These are phyloP conservation scores for Odontarrhena argentea DNA, from an alignment of 345 rosid species.

Conservation along the genomic window DNA sequence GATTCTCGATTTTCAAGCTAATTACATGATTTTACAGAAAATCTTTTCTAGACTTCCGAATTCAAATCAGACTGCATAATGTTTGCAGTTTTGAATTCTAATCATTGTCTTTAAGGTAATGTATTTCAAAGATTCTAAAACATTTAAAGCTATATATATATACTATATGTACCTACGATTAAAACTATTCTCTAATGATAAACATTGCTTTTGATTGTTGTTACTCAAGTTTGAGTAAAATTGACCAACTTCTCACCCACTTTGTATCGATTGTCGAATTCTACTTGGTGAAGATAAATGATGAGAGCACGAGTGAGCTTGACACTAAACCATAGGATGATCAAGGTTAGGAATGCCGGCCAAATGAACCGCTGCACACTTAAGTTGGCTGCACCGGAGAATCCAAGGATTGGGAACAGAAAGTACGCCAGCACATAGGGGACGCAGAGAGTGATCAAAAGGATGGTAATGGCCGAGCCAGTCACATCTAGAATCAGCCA, in stretches of 20 bases:
- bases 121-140: conserved; percentile 7
- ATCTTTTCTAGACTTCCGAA: no score
- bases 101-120: not conserved
- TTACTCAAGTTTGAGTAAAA: conserved; percentile 8
- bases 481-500: conserved; percentile 30
- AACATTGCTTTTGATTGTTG: not conserved
- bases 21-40: no score
- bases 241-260: conserved; percentile 28
- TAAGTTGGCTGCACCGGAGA: conserved; percentile 7
- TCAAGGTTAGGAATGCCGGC: not conserved
- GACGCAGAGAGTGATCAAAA: conserved; percentile 18
- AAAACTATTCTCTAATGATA: conserved; percentile 10
- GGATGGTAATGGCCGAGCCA: not conserved
- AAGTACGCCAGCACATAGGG: conserved; percentile 27
- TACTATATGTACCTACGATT: not conserved
- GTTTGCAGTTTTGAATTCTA: not conserved
- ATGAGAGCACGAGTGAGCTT: conserved; percentile 15
- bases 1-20: no score
- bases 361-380: conserved; percentile 20
- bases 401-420: conserved; percentile 25
- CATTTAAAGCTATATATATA: not conserved
- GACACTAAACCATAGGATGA: conserved; percentile 15
- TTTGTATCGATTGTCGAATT: conserved; percentile 16
- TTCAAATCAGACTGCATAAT: no score
- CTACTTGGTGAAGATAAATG: conserved; percentile 24